phyloP scores from a whole-genome alignment of 176 grass and related monocot species.

The Zea mays region DNA sequence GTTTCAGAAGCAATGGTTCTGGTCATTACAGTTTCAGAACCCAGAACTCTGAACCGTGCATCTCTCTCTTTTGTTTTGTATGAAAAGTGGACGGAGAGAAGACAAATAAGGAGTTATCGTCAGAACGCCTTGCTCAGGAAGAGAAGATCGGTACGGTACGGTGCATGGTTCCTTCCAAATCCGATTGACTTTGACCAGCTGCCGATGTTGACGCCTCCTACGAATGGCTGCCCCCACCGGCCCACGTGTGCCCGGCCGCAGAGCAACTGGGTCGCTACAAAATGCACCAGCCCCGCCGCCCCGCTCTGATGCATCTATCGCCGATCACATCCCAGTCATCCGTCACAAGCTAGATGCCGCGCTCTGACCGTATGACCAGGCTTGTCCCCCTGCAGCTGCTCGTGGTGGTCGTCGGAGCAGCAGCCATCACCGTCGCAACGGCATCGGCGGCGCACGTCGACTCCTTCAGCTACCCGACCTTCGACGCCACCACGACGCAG shows the following conservation, averaged over 20 bases:
- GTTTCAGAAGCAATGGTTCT: too few species aligned
- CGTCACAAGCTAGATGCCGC: background rate
- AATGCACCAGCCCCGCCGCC: background rate
- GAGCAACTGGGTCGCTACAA: background rate
- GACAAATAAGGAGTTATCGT: too few species aligned
- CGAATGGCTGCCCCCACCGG: background rate
- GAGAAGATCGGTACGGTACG: too few species aligned
- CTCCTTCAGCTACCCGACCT: slow-evolving; percentile 10
- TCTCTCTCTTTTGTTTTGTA: too few species aligned
- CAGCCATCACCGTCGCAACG: background rate
- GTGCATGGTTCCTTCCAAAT: too few species aligned
- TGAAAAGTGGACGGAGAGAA: too few species aligned
- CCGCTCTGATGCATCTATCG: background rate
- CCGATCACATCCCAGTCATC: background rate
- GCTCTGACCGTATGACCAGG: background rate
- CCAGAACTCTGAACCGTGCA: too few species aligned
- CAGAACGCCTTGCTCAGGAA: too few species aligned
- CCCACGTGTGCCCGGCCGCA: background rate
- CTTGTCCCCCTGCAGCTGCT: background rate
- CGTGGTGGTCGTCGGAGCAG: background rate
- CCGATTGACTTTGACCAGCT: background rate
- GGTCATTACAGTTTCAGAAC: too few species aligned
- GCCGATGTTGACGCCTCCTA: background rate
- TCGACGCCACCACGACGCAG: background rate
- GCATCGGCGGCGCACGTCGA: background rate